Evolutionary conservation across 2,329 filamentous ascomycete genomes (phyloP).

Genomic region (Trichoderma cornu-damae): DNA sequence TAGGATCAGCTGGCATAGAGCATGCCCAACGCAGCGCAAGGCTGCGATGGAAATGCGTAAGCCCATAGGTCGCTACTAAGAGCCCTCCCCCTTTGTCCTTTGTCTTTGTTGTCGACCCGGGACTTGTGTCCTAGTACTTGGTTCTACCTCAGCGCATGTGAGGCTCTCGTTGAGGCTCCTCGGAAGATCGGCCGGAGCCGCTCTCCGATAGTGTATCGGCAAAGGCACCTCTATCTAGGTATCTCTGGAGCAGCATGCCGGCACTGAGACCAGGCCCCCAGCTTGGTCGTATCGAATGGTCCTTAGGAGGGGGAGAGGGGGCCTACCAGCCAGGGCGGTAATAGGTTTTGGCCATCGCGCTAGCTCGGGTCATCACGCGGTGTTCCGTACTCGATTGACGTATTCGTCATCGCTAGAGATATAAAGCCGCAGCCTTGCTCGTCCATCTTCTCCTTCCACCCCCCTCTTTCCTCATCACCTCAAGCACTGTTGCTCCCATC

Average conservation of each 20-base stretch:
- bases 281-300: too few relatives aligned
- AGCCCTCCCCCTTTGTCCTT: background rate
- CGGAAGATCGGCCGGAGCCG: too few relatives aligned
- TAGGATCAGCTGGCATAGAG: background rate
- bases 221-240: too few relatives aligned
- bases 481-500: too few relatives aligned
- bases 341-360: background rate
- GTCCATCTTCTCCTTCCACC: background rate
- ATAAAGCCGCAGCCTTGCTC: background rate
- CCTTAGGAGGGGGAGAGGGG: too few relatives aligned
- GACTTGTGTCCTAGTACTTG: too few relatives aligned
- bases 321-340: too few relatives aligned
- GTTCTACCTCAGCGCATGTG: background rate
- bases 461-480: background rate
- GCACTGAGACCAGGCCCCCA: too few relatives aligned
- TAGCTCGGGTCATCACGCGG: background rate
- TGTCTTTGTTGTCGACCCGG: background rate
- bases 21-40: background rate
- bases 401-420: background rate
- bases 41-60: background rate
- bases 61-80: background rate
- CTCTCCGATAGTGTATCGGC: too few relatives aligned
- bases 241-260: too few relatives aligned
- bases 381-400: background rate
- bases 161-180: background rate